These are phyloP conservation scores for Oryza brachyantha DNA, from an alignment of 176 grass and related monocot species.

Conservation along the genomic window DNA sequence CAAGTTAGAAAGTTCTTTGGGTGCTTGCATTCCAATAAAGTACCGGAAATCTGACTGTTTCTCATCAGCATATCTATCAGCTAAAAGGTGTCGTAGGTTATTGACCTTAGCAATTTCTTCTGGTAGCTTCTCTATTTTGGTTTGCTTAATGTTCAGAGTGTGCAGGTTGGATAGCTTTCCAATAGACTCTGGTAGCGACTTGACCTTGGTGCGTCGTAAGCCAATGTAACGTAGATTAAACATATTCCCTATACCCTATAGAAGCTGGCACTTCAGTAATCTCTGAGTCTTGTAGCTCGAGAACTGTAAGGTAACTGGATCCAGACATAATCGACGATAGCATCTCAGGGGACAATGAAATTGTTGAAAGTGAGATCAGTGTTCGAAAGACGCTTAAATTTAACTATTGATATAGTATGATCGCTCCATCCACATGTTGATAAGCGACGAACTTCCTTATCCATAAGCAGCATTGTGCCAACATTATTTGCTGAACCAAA, in stretches of 20 bases:
- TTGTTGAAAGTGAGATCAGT: neutral
- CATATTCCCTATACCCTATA: conserved; percentile 15
- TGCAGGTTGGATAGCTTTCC: conserved; percentile 30
- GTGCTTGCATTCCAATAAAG: conserved; percentile 31
- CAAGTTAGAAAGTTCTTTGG: conserved; percentile 24
- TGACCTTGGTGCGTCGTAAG: conserved; percentile 38
- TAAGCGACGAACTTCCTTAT: conserved; percentile 16
- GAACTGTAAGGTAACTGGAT: conserved; percentile 24
- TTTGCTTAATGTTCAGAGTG: conserved; percentile 41
- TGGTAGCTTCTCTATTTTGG: conserved; percentile 38
- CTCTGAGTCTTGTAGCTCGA: conserved; percentile 41
- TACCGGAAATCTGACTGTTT: conserved; percentile 27
- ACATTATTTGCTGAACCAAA: conserved; percentile 19
- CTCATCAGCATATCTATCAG: conserved; percentile 29
- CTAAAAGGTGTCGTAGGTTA: conserved; percentile 29
- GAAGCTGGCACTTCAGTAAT: conserved; percentile 19
- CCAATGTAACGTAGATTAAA: conserved; percentile 43
- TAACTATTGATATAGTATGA: neutral
- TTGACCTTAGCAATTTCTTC: conserved; percentile 23
- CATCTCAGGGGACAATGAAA: neutral
- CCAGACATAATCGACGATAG: neutral
- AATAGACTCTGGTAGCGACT: conserved; percentile 25
- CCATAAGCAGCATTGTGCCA: conserved; percentile 2
- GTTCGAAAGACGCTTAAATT: conserved; percentile 31
- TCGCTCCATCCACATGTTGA: conserved; percentile 21